Evolutionary conservation across 768 basidiomycete genomes (phyloP).

Genomic region (Hericium erinaceus): DNA sequence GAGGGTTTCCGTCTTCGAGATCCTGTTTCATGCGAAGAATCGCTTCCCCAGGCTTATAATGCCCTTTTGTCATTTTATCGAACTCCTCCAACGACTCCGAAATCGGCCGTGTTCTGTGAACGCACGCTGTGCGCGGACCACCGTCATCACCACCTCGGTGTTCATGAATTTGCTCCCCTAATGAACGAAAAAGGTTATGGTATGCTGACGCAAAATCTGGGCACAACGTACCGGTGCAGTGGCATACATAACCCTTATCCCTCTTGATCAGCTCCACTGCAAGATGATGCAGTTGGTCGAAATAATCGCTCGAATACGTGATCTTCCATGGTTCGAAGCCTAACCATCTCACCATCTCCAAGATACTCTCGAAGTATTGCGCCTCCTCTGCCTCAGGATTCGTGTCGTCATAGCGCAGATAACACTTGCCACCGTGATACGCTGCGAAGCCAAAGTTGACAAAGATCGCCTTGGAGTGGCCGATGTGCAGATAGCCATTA

Average conservation of each 20-base stretch:
- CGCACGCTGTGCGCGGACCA: slow-evolving; percentile 72
- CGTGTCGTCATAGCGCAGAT: slow-evolving; percentile 95
- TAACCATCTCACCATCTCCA: slow-evolving; percentile 93
- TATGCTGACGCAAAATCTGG: background rate
- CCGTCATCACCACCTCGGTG: slow-evolving; percentile 80
- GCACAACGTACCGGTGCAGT: slow-evolving; percentile 76
- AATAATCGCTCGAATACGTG: slow-evolving; percentile 98
- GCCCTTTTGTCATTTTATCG: slow-evolving; percentile 83
- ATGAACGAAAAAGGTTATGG: background rate
- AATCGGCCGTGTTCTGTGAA: slow-evolving; percentile 81
- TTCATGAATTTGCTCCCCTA: slow-evolving; percentile 88
- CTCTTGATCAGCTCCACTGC: slow-evolving; percentile 83
- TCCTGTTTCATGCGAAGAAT: slow-evolving; percentile 98
- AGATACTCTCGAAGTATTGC: slow-evolving; percentile 90
- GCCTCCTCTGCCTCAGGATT: slow-evolving; percentile 98
- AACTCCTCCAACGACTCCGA: slow-evolving; percentile 84
- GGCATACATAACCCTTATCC: slow-evolving; percentile 92
- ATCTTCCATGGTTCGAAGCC: slow-evolving; percentile 98
- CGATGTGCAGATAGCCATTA: slow-evolving; percentile 92
- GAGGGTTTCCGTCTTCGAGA: slow-evolving; percentile 84
- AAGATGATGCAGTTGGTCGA: slow-evolving; percentile 75
- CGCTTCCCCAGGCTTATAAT: slow-evolving; percentile 86
- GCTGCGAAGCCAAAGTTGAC: slow-evolving; percentile 99
- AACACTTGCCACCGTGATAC: slow-evolving; percentile 84
- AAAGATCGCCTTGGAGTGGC: slow-evolving; percentile 98